These are phyloP conservation scores for Penicillium griseofulvum DNA, from an alignment of 2,329 filamentous ascomycete genomes.

Conservation along the genomic window DNA sequence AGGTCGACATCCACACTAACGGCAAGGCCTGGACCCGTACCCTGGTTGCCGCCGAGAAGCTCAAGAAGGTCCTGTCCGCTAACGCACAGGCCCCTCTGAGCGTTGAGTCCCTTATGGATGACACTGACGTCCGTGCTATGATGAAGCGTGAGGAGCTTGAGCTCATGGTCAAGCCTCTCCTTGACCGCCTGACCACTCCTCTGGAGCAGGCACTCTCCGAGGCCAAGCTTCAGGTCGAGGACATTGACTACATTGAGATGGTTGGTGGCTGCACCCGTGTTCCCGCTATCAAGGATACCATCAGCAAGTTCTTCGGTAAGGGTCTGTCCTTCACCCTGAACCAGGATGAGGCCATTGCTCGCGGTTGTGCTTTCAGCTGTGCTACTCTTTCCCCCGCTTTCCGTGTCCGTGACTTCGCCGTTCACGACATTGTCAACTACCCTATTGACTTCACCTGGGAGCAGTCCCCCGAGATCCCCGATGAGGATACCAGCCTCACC, in stretches of 20 bases:
- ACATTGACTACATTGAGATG: slow-evolving; percentile 91
- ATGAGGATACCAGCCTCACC: slow-evolving; percentile 94
- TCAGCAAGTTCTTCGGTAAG: slow-evolving; percentile 91
- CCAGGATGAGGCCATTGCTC: slow-evolving; percentile 94
- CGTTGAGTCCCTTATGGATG: slow-evolving; percentile 98
- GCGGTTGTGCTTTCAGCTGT: slow-evolving; percentile 95
- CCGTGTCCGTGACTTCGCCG: slow-evolving; percentile 95
- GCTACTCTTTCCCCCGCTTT: slow-evolving; percentile 96
- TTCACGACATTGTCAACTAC: slow-evolving; percentile 97
- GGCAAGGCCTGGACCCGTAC: slow-evolving; percentile 86
- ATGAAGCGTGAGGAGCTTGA: slow-evolving; percentile 94
- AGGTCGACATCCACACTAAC: slow-evolving; percentile 90
- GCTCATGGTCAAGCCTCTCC: slow-evolving; percentile 79
- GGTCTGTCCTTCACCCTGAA: slow-evolving; percentile 92
- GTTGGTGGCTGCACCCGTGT: slow-evolving; percentile 94
- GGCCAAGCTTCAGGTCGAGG: slow-evolving; percentile 83
- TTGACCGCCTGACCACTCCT: slow-evolving; percentile 68
- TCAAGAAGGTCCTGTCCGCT: slow-evolving; percentile 97
- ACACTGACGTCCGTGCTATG: slow-evolving; percentile 84
- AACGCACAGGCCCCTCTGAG: slow-evolving; percentile 90
- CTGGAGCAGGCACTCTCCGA: slow-evolving; percentile 92
- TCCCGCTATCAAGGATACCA: slow-evolving; percentile 83
- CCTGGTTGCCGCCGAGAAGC: slow-evolving; percentile 85
- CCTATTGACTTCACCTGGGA: slow-evolving; percentile 99
- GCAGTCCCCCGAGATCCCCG: slow-evolving; percentile 95